Evolutionary conservation across 2,329 filamentous ascomycete genomes (phyloP), one percentile per base, ranked within the genome.

Genomic region (Xylaria sp.): DNA sequence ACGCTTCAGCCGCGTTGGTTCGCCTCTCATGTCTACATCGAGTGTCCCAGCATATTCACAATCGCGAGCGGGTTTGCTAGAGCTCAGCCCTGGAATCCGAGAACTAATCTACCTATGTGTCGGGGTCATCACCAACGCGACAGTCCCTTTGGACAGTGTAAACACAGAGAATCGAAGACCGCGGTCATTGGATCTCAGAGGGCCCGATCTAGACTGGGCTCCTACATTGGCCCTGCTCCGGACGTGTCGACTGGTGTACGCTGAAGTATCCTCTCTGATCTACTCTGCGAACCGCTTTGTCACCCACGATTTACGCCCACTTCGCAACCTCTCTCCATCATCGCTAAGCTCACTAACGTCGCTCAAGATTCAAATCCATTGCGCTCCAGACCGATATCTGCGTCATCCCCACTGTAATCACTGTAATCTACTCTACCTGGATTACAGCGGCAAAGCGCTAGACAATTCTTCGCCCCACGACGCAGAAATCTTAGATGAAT

Each of bases 321-420:
- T 51, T 51, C 48, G 48, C 9, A 51, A 51, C 1, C 48, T 51
- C 48, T 10, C 20, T 6, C 20, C 48, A 25, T 51, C 48, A 25
- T 25, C 48, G 4, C 23, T 51, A 4, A 20, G 20, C 20, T 51
- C 48, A 25, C 48, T 51, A 2, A 12, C 48, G 10, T 20, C 10
- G 10, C 48, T 51, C 48, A 25, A 51, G 48, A 25, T 25, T 25
- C 48, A 51, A 9, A 12, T 51, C 1, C 48, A 25, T 25, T 10
- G 10, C 8, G 12, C 9, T 23, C 20, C 9, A 20, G 9, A 15
- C 20, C 48, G 9, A 13, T 36, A 7, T 36, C 7, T 9, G 10
- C 1, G 0, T 9, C 23, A 25, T 12, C n/a, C n/a, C n/a, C n/a
- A n/a, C n/a, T n/a, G n/a, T n/a, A 2, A 2, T 10, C 1, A 51